Evolutionary conservation across 2,329 filamentous ascomycete genomes (phyloP).

Genomic region (Fusarium buharicum): DNA sequence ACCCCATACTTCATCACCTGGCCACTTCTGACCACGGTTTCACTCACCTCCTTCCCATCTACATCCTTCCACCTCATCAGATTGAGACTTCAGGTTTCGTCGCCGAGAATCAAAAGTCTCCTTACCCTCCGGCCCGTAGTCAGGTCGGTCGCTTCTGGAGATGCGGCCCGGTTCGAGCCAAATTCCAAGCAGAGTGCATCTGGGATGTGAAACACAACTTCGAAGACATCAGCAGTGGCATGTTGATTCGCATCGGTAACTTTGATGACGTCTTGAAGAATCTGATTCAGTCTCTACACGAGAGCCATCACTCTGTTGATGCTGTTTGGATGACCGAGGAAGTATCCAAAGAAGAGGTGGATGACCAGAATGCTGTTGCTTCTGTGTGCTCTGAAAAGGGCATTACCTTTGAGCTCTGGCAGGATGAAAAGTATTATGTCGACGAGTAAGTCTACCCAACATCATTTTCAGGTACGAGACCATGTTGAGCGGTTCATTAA

Average conservation of each 20-base stretch:
- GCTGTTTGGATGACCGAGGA: constrained; percentile 81
- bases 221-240: constrained; percentile 66
- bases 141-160: constrained; percentile 75
- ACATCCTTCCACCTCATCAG: constrained; percentile 75
- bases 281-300: constrained; percentile 63
- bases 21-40: constrained; percentile 63
- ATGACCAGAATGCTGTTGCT: constrained; percentile 68
- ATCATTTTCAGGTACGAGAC: too few species aligned
- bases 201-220: constrained; percentile 76
- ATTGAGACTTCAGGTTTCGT: constrained; percentile 81
- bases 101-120: constrained; percentile 62
- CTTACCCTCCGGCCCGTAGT: constrained; percentile 76
- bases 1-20: constrained; percentile 74
- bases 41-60: constrained; percentile 78
- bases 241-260: constrained; percentile 72
- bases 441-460: constrained; percentile 71
- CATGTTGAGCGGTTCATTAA: constrained; percentile 26
- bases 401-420: constrained; percentile 72
- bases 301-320: constrained; percentile 59
- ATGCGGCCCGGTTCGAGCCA: constrained; percentile 76
- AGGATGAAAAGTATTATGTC: constrained; percentile 81
- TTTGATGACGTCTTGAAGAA: constrained; percentile 67
- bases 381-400: constrained; percentile 62
- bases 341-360: constrained; percentile 74
- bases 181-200: constrained; percentile 76